Base-by-base conservation (phyloP, 768 basidiomycete genomes). In the Mycena rebaudengoi region DNA sequence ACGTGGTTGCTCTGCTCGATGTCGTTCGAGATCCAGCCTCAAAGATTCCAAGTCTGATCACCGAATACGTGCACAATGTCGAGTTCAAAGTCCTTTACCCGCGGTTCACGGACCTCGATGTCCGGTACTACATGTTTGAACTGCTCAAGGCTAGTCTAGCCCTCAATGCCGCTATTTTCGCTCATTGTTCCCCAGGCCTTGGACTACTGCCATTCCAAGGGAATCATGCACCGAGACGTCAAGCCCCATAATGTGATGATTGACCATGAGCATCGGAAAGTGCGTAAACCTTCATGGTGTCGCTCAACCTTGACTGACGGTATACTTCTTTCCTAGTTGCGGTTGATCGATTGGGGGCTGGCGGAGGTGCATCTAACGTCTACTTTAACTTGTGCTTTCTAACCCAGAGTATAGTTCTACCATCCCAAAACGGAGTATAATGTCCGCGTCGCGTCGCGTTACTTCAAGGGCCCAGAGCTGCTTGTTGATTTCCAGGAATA, bases 221-320 rank as follows among this genome's bases (percentile, higher is more conserved):
- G 97, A 10, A 98, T 99, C 76, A 98, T 98, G 95, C 96, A 98
- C 76, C 85, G 97, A 69, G 97, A 98, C 75, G 97, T 99, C 61
- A 99, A 99, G 75, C 97, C 97, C 13, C 96, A 98, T 79, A 99
- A 99, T 77, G 95, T 99, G 56, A 98, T 99, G 96, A 98, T 98
- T 78, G 97, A 99, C 78, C 96, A 98, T 75, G 95, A 98, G 71
- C 92, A 92, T 77, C 90, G 94, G 75, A 94, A 96, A 83, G 96
- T 94, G 72, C 63, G 80, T 73, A 57, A 25, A 56, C 18, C 29
- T n/a, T 52, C n/a, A 33, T 43, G 32, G 33, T 21, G 55, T 12
- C 39, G 60, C 45, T 55, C 25, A 53, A 28, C 33, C 39, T 65
- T 64, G 29, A 35, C 33, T 48, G n/a, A n/a, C n/a, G n/a, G n/a